A percentile compares a stretch with the other conserved stretches of the same genome.
Evolutionary conservation across 805 yeast species (phyloP).

Genomic region (Barnettozyma pratensis): DNA sequence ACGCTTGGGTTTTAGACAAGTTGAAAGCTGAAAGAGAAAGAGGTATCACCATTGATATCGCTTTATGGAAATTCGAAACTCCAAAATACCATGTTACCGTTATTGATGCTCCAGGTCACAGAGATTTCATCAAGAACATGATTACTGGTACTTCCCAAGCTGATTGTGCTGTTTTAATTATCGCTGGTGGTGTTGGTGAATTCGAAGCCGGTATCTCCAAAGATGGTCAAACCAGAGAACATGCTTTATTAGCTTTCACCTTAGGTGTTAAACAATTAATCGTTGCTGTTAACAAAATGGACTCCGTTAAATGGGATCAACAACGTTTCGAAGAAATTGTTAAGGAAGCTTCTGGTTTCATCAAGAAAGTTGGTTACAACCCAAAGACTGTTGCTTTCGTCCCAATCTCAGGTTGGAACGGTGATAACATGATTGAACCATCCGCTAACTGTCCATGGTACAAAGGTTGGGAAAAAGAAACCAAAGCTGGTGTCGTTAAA

Average conservation of each 20-base stretch:
- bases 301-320: slow-evolving; percentile 85
- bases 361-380: slow-evolving; percentile 87
- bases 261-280: slow-evolving; percentile 85
- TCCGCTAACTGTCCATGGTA: slow-evolving; percentile 84
- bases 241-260: slow-evolving; percentile 87
- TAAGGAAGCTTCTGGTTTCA: slow-evolving; percentile 77
- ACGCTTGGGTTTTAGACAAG: slow-evolving; percentile 97
- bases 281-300: slow-evolving; percentile 93
- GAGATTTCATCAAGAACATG: slow-evolving; percentile 95
- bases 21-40: slow-evolving; percentile 96
- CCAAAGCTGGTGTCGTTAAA: slow-evolving; percentile 66
- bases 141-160: slow-evolving; percentile 95
- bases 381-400: slow-evolving; percentile 87
- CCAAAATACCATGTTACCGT: slow-evolving; percentile 91
- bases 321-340: slow-evolving; percentile 70
- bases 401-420: slow-evolving; percentile 92
- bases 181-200: slow-evolving; percentile 93
- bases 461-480: slow-evolving; percentile 89
- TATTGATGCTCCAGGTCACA: slow-evolving; percentile 94
- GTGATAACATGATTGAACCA: slow-evolving; percentile 88
- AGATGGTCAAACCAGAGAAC: slow-evolving; percentile 95
- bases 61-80: slow-evolving; percentile 94
- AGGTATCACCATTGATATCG: slow-evolving; percentile 95
- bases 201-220: slow-evolving; percentile 95
- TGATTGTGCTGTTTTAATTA: slow-evolving; percentile 87